These are phyloP conservation scores for Luzula sylvatica DNA, from an alignment of 176 grass and related monocot species.

Conservation along the genomic window DNA sequence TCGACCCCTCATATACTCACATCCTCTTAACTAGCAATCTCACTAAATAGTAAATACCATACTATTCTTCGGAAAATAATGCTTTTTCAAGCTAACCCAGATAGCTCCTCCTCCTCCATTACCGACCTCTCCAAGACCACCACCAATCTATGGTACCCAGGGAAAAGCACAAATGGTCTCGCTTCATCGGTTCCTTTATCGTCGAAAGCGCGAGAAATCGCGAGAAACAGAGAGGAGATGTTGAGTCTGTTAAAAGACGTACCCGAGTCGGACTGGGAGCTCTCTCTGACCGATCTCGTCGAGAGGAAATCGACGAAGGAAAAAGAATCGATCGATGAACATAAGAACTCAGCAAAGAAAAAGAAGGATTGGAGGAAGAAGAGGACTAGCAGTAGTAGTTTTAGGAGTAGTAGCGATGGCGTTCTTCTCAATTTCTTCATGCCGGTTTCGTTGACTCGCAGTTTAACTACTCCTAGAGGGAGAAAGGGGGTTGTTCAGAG, in stretches of 20 bases:
- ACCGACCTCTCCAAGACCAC: too few species aligned
- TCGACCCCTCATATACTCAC: too few species aligned
- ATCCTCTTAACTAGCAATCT: too few species aligned
- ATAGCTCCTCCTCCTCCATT: too few species aligned
- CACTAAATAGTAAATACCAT: too few species aligned
- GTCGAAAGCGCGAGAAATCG: slow-evolving; percentile 48
- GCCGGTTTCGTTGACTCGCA: slow-evolving; percentile 56
- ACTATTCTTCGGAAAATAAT: too few species aligned
- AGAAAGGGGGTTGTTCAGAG: background rate
- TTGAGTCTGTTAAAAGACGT: slow-evolving; percentile 57
- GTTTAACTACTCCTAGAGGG: slow-evolving; percentile 49
- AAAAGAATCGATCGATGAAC: background rate
- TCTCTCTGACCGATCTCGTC: slow-evolving; percentile 79
- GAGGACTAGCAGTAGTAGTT: slow-evolving; percentile 26
- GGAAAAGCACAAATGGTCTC: too few species aligned
- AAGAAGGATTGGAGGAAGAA: slow-evolving; percentile 24
- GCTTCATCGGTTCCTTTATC: too few species aligned
- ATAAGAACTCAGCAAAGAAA: background rate
- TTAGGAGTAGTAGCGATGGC: slow-evolving; percentile 71
- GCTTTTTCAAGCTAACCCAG: too few species aligned
- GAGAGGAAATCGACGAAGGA: slow-evolving; percentile 29
- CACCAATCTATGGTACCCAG: too few species aligned
- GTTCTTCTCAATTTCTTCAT: slow-evolving; percentile 86
- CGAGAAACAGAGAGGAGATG: slow-evolving; percentile 56
- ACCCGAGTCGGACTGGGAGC: slow-evolving; percentile 67